Evolutionary conservation across 148 eudicot species (phyloP), one percentile per base, ranked within the genome.

Genomic region (Persicaria tinctoria): DNA sequence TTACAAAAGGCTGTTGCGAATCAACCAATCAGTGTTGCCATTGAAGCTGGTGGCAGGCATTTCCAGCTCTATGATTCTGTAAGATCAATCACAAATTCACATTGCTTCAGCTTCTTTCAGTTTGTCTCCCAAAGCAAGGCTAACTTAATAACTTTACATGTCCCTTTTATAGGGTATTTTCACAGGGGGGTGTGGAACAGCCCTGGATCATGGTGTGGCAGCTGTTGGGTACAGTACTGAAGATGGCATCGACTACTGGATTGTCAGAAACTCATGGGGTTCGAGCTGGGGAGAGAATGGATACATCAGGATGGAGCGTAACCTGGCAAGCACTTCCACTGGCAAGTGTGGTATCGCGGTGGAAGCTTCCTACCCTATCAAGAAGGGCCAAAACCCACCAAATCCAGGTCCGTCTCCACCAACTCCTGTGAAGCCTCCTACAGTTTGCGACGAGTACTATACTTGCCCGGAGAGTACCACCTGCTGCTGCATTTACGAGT

Each of bases 291-390:
- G 84, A 7, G 84, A 82, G 38, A 44, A 47, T 6, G 84, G 84
- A 7, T 82, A 82, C 72, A 76, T 82, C 6, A 79, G 79, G 11
- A 66, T 82, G 81, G 78, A 80, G 51, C 72, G 73, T 11, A 78
- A 75, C 17, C 46, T 72, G 16, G 70, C 12, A 5, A 9, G 46
- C 17, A 46, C 70, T 6, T 7, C 17, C 4, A 55, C 68, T 3
- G 86, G 86, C 6, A 76, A 75, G 49, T 84, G 86, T 70, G 86
- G 86, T 16, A 81, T 84, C 16, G 81, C 86, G 0, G 55, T 76
- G 74, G 76, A 78, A 32, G 64, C 86, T n/a, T 76, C 78, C 1
- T 76, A 76, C 68, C 78, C 78, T 0, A 53, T 77, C 17, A 82
- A 82, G 79, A 76, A 12, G 0, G 75, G 82, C 6, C 54, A 6